Percentiles rank a stretch among this genome's conserved stretches.
Evolutionary conservation across 345 rosid genomes (phyloP).

Genomic region (Eucalyptus curtisii): DNA sequence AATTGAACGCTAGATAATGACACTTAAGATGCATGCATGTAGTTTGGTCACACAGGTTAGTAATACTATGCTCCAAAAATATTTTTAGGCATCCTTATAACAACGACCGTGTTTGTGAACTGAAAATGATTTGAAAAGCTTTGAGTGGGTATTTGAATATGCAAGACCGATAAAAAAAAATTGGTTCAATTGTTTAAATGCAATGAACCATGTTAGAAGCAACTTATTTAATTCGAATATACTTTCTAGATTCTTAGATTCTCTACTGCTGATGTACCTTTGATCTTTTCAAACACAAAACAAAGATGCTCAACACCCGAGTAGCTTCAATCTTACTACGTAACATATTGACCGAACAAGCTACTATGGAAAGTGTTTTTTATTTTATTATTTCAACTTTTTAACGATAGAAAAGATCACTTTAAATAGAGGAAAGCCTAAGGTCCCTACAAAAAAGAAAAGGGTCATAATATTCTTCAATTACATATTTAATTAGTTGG

Average conservation of each 20-base stretch:
- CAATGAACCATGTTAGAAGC: background rate
- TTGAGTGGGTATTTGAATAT: background rate
- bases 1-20: background rate
- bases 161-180: background rate
- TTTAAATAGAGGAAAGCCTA: background rate
- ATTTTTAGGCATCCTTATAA: background rate
- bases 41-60: background rate
- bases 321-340: background rate
- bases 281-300: background rate
- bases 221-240: background rate
- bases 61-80: background rate
- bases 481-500: background rate
- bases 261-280: background rate
- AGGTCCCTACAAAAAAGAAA: background rate
- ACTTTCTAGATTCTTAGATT: background rate
- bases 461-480: background rate
- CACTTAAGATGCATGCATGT: background rate
- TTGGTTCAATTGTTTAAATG: background rate
- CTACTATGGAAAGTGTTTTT: background rate
- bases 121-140: background rate
- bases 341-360: background rate
- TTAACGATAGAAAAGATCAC: background rate
- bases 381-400: background rate
- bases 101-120: background rate
- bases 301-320: background rate